Evolutionary conservation across 352 stramenopile genomes (phyloP).

Genomic region (Phytopythium kandeliae): DNA sequence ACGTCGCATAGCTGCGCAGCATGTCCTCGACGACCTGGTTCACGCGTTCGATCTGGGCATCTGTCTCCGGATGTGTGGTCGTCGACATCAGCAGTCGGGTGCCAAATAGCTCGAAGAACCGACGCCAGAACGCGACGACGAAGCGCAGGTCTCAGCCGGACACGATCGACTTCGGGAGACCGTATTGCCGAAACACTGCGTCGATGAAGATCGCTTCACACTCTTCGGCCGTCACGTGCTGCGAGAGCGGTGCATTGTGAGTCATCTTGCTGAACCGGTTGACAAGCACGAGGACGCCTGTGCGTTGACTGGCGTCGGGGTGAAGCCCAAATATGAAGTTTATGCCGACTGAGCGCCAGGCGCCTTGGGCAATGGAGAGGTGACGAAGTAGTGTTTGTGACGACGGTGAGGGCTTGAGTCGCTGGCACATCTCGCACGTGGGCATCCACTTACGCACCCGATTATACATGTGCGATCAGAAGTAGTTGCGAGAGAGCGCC

Average conservation of each 20-base stretch:
- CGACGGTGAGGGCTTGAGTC: constrained; percentile 9
- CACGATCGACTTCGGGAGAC: constrained; percentile 11
- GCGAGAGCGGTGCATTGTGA: constrained; percentile 9
- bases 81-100: constrained; percentile 9
- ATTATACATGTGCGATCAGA: constrained; percentile 24
- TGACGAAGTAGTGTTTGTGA: constrained; percentile 6
- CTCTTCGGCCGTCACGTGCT: constrained; percentile 2
- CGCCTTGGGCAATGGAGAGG: constrained; percentile 2
- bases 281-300: constrained; percentile 19
- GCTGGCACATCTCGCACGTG: constrained; percentile 20
- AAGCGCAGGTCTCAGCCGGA: constrained; percentile 14
- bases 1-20: constrained; percentile 12
- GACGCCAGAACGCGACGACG: constrained; percentile 7
- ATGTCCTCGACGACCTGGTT: constrained; percentile 16
- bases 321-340: constrained; percentile 20
- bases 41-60: constrained; percentile 17
- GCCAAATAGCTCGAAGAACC: constrained; percentile 7
- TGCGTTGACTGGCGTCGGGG: constrained; percentile 6
- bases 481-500: constrained; percentile 11
- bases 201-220: too few species aligned
- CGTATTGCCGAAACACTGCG: constrained; percentile 9
- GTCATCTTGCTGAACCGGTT: constrained; percentile 26
- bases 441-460: constrained; percentile 21
- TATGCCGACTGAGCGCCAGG: constrained; percentile 13
- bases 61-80: constrained; percentile 10